Base-by-base conservation (phyloP, 2,329 filamentous ascomycete genomes). In the Talaromyces sp. region DNA sequence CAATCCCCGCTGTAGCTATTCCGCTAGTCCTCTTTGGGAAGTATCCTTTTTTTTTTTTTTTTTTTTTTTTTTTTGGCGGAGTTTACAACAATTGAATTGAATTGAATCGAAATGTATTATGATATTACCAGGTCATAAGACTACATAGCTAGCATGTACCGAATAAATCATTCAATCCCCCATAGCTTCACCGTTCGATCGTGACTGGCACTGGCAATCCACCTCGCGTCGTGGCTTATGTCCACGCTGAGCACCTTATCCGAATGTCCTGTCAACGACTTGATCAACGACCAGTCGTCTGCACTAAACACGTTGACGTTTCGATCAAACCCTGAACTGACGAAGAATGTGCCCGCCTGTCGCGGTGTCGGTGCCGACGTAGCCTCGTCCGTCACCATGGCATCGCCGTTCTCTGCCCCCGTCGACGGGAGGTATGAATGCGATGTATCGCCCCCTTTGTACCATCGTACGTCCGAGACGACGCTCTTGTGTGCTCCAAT, bases 101-200 rank as follows among this genome's bases (percentile, higher is more conserved):
- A 21, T 46, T 19, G 43, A 11, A 38, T 4, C 3, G n/a, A 38
- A 19, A 24, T 24, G 35, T 24, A 46, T 46, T 46, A 24, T 24
- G n/a, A 4, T 24, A 24, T 46, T 46, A 46, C 41, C 4, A 24
- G n/a, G 21, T 24, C 43, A 24, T 46, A 9, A 46, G 1, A 21
- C 21, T 21, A 46, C 6, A 38, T 38, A 38, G 35, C 35, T 38
- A 38, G 35, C 35, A 38, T 38, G 19, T 46, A 46, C 11, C 19
- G 21, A 13, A 24, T 11, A 46, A 9, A 4, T 46, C 19, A 61
- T 61, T 96, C 93, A 65, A 92, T 85, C 4, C 91, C 91, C 95
- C 95, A 99, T 2, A 99, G 81, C 80, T 99, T 99, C 56, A 98
- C 90, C 1, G 93, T 98, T 58, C 93, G 85, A 75, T 99, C 95